Base-by-base conservation (phyloP, 371 early-diverging fungal species). In the Circinella minor region DNA sequence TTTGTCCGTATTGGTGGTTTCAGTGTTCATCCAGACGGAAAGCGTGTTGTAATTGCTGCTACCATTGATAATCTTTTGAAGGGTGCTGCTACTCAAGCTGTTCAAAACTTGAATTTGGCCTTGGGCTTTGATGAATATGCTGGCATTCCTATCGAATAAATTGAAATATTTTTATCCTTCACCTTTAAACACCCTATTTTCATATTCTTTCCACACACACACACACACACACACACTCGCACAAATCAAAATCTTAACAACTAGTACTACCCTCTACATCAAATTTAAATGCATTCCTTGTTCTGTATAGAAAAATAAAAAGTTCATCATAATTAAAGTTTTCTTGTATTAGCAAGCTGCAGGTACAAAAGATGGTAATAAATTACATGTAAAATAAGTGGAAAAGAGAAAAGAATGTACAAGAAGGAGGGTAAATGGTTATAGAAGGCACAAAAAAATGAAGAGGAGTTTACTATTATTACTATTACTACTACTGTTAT, bases 11-110 rank as follows among this genome's bases (percentile, higher is more conserved):
- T 98, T 43, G 99, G 99, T 20, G 99, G 97, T 7, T 97, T 97
- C 76, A 91, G 88, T 39, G 94, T 95, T 5, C 91, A 93, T 36
- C 81, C 91, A 27, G 88, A 84, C 5, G 93, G 89, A n/a, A 88
- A 90, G 76, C 85, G 97, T 43, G 96, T 89, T 4, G 96, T 96
- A 3, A 80, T 98, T n/a, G 90, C 94, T 14, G 91, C 94, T 9
- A 96, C 97, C n/a, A 91, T 98, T 55, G 98, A 98, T 77, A 98
- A 98, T 69, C 73, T 98, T 74, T 86, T 96, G 69, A 98, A 98
- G 89, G 99, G 98, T 9, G 97, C 97, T 36, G 97, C 97, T 15
- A 98, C 97, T 36, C 98, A 98, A 83, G 96, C 97, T 10, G 75
- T 97, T 51, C 98, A 98, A 79, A 94, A 94, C 80, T 81, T 93